Evolutionary conservation across 164 flowering plant species (phyloP), one percentile per base, ranked within the genome.

Genomic region (Dillenia turbinata): DNA sequence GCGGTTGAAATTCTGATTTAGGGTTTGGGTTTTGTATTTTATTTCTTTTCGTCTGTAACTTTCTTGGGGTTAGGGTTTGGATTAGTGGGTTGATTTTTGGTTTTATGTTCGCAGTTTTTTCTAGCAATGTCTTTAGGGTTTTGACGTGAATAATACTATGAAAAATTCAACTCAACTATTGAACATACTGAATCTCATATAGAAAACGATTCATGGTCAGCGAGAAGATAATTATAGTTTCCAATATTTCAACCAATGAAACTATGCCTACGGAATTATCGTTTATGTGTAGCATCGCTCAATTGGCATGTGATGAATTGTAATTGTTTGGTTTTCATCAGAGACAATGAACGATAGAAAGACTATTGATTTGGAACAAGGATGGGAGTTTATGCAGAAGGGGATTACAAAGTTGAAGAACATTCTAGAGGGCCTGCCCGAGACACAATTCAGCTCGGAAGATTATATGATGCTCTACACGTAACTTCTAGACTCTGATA

Each of bases 381-480:
- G 98, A 79, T 88, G 92, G 96, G 84, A 75, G 13, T 77, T 72
- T 64, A 84, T 92, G 98, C 83, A 84, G 68, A 81, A 77, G 62
- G 98, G 98, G 3, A 83, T 92, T n/a, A 81, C 81, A 13, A 92
- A 88, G 76, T 67, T 92, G 71, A 85, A 82, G 80, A 85, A 73
- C 65, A 90, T 92, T 59, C 77, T 92, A 16, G 98, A 89, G 68
- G 86, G 88, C n/a, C 19, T 62, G 7, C 83, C 87, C 0, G 96
- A 83, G 73, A 73, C 81, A 0, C 90, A 76, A 51, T 92, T 90
- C 69, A 81, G 80, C 70, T 79, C 93, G 0, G 93, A 86, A 64
- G 93, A 88, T 40, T 86, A 88, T 71, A 88, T 92, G 86, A 76
- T 78, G 89, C 89, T 88, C 5, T 92, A 92, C 70, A 86, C 96